Evolutionary conservation across 2,329 filamentous ascomycete genomes (phyloP).

Genomic region (Metarhizium rileyi): DNA sequence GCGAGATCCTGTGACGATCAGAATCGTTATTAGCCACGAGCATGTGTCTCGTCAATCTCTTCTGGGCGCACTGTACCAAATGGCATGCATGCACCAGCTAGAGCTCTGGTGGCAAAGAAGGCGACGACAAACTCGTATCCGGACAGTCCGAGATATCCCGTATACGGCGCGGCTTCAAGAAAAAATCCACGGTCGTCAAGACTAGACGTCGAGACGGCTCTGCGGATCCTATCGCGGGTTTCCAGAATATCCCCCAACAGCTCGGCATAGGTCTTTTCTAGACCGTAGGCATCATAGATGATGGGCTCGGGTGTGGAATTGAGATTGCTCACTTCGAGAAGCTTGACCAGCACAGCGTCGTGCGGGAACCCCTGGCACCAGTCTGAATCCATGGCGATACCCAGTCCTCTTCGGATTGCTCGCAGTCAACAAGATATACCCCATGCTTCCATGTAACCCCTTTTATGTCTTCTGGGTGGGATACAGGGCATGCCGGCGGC

Average conservation of each 20-base stretch:
- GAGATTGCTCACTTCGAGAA: conserved; percentile 8
- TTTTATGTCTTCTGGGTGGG: background rate
- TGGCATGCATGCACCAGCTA: conserved; percentile 13
- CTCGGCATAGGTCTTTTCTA: conserved; percentile 12
- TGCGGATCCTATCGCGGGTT: conserved; percentile 8
- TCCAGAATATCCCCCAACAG: conserved; percentile 12
- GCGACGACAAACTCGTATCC: conserved; percentile 17
- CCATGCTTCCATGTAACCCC: too few relatives aligned
- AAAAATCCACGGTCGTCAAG: conserved; percentile 7
- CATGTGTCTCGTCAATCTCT: background rate
- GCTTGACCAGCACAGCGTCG: conserved; percentile 10
- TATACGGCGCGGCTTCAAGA: conserved; percentile 4
- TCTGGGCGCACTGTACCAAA: conserved; percentile 5
- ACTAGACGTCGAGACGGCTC: conserved; percentile 1
- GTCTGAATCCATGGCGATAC: background rate
- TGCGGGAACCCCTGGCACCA: background rate
- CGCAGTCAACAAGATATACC: too few relatives aligned
- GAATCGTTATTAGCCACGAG: background rate
- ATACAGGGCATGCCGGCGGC: background rate
- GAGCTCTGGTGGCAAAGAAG: conserved; percentile 12
- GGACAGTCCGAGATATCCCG: conserved; percentile 8
- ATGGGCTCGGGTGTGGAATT: conserved; percentile 5
- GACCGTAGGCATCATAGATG: conserved; percentile 11
- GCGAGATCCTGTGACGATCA: conserved; percentile 3
- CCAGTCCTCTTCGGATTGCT: too few relatives aligned